A percentile compares a stretch with the other conserved stretches of the same genome.
These are phyloP conservation scores for Xylaria sp. DNA, from an alignment of 2,329 filamentous ascomycete species.

Conservation along the genomic window DNA sequence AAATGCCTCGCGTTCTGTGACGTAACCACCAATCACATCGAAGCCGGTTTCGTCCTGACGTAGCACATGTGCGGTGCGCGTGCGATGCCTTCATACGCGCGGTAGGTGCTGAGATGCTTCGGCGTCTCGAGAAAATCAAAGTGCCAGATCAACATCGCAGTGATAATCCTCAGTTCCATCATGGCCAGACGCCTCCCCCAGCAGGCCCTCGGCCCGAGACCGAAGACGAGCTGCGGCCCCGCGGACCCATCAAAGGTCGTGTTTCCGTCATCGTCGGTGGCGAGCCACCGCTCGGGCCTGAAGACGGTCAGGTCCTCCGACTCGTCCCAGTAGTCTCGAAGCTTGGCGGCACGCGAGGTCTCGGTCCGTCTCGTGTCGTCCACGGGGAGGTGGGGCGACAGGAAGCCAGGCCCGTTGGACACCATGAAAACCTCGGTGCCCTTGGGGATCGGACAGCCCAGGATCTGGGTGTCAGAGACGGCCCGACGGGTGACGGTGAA, in stretches of 20 bases:
- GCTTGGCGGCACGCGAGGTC: slow-evolving; percentile 1
- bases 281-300: slow-evolving; percentile 28
- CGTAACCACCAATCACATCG: no score
- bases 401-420: slow-evolving; percentile 19
- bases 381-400: slow-evolving; percentile 8
- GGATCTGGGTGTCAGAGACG: slow-evolving; percentile 8
- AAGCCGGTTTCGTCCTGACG: no score
- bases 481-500: slow-evolving; percentile 7
- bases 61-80: no score
- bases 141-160: no score
- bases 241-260: slow-evolving; percentile 16
- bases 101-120: no score
- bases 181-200: not conserved
- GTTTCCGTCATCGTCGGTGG: not conserved
- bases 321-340: slow-evolving; percentile 5
- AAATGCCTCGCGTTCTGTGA: no score
- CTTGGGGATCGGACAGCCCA: slow-evolving; percentile 26
- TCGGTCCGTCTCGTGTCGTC: slow-evolving; percentile 12
- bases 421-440: slow-evolving; percentile 19
- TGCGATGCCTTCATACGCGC: no score
- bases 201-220: slow-evolving; percentile 11
- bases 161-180: no score
- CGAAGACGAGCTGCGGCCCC: slow-evolving; percentile 17
- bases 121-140: no score
- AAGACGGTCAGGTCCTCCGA: slow-evolving; percentile 16